phyloP scores from a whole-genome alignment of 2,329 filamentous ascomycete species.

The Dendrostoma leiphaemia region DNA sequence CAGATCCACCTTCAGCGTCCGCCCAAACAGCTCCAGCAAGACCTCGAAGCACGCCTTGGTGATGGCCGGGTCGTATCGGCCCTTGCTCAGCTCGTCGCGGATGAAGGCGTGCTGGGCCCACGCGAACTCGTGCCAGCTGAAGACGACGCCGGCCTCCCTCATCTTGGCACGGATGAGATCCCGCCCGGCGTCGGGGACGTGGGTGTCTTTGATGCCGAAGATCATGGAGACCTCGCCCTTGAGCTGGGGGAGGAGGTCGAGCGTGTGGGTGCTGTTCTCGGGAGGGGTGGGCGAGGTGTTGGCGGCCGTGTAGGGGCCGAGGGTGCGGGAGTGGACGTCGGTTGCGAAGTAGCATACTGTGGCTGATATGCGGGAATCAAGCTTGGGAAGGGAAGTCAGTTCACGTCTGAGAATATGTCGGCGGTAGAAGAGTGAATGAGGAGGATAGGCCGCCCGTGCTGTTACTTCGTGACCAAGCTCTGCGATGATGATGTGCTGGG shows the following conservation, averaged over 20 bases:
- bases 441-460: too few relatives aligned
- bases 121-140: slow-evolving; percentile 86
- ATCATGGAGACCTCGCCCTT: slow-evolving; percentile 76
- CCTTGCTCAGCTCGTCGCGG: slow-evolving; percentile 87
- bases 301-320: slow-evolving; percentile 60
- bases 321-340: slow-evolving; percentile 77
- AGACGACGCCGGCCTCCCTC: slow-evolving; percentile 70
- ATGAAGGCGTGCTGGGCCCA: slow-evolving; percentile 96
- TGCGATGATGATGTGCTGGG: too few relatives aligned
- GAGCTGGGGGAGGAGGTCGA: slow-evolving; percentile 21
- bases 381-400: slow-evolving; percentile 30
- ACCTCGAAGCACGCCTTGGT: slow-evolving; percentile 89
- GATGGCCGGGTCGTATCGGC: slow-evolving; percentile 86
- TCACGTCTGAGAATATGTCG: too few relatives aligned
- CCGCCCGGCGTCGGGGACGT: slow-evolving; percentile 79
- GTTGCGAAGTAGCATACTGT: slow-evolving; percentile 90
- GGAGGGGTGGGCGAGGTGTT: slow-evolving; percentile 39
- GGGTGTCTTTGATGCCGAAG: slow-evolving; percentile 87
- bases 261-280: slow-evolving; percentile 25
- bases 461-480: too few relatives aligned
- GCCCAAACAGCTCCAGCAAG: slow-evolving; percentile 78
- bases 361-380: slow-evolving; percentile 75
- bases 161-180: slow-evolving; percentile 82
- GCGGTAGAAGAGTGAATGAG: neutral
- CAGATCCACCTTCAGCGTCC: slow-evolving; percentile 75